Percentiles rank a stretch among this genome's conserved stretches.
These are phyloP conservation scores for Neopestalotiopsis sp. DNA, from an alignment of 2,329 filamentous ascomycete genomes.

Conservation along the genomic window DNA sequence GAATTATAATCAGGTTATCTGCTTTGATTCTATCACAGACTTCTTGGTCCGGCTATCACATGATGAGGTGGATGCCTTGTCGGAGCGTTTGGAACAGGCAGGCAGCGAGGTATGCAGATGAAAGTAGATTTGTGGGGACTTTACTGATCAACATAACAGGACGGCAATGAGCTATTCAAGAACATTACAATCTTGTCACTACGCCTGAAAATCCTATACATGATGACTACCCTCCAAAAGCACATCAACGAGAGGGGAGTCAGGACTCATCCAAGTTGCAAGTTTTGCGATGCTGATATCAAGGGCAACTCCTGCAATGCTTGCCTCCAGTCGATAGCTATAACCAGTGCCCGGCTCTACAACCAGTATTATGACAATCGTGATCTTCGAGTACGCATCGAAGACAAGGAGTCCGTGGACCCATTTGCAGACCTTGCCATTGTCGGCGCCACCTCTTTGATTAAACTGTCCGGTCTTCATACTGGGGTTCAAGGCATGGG, in stretches of 20 bases:
- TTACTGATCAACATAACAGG: not conserved
- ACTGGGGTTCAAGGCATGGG: slow-evolving; percentile 12
- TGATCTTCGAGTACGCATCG: slow-evolving; percentile 21
- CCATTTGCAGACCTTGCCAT: slow-evolving; percentile 32
- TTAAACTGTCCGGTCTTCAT: slow-evolving; percentile 31
- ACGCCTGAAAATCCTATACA: slow-evolving; percentile 19
- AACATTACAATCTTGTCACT: slow-evolving; percentile 16
- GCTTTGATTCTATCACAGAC: slow-evolving; percentile 53
- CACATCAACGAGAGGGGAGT: not conserved
- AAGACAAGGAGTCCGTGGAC: slow-evolving; percentile 24
- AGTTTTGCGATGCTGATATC: slow-evolving; percentile 8
- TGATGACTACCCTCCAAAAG: slow-evolving; percentile 14
- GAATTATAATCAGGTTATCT: slow-evolving; percentile 43
- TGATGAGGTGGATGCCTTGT: slow-evolving; percentile 44
- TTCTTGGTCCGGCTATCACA: slow-evolving; percentile 49
- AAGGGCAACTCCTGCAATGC: slow-evolving; percentile 21
- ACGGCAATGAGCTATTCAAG: slow-evolving; percentile 17
- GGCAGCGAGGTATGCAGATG: slow-evolving; percentile 36
- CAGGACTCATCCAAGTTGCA: not conserved
- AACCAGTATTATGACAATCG: slow-evolving; percentile 24
- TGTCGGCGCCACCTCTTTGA: slow-evolving; percentile 33
- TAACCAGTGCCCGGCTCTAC: slow-evolving; percentile 29
- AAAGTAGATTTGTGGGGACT: not conserved
- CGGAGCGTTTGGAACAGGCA: slow-evolving; percentile 33
- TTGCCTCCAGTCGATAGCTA: slow-evolving; percentile 30